phyloP scores from a whole-genome alignment of 768 basidiomycete species.

The Polyporus arcularius region DNA sequence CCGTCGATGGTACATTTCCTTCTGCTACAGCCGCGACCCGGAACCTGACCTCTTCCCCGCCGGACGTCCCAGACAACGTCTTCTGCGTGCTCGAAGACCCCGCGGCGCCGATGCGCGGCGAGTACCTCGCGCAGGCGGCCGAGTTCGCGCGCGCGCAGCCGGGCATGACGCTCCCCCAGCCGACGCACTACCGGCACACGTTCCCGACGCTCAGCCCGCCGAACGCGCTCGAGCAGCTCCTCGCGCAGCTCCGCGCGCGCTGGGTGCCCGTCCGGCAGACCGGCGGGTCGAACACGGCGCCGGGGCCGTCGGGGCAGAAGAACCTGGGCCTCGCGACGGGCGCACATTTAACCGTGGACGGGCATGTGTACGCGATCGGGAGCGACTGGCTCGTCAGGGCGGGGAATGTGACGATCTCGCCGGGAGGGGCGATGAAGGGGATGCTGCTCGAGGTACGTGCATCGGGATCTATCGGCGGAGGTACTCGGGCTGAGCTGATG shows the following conservation, averaged over 20 bases:
- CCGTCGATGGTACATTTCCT: slow-evolving; percentile 53
- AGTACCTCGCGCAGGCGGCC: slow-evolving; percentile 48
- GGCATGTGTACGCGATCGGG: slow-evolving; percentile 72
- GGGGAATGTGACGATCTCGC: slow-evolving; percentile 71
- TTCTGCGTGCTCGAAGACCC: slow-evolving; percentile 82
- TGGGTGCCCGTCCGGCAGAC: slow-evolving; percentile 72
- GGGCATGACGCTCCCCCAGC: slow-evolving; percentile 25
- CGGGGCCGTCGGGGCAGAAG: background rate
- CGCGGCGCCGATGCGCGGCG: slow-evolving; percentile 64
- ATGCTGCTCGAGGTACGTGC: slow-evolving; percentile 76
- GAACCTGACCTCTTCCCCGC: background rate
- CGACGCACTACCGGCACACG: slow-evolving; percentile 70
- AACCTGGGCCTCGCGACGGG: slow-evolving; percentile 43
- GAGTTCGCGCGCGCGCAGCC: slow-evolving; percentile 16
- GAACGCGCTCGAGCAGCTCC: slow-evolving; percentile 71
- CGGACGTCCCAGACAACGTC: slow-evolving; percentile 50
- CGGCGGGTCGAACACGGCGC: slow-evolving; percentile 3
- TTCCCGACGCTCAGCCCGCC: slow-evolving; percentile 77
- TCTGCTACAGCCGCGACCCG: background rate
- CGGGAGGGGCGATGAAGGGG: slow-evolving; percentile 73
- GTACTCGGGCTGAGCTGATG: background rate
- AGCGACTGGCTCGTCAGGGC: slow-evolving; percentile 81
- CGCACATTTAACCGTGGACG: slow-evolving; percentile 74
- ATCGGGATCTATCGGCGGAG: background rate
- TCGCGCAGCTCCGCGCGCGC: slow-evolving; percentile 71